phyloP scores from a whole-genome alignment of 2,329 filamentous ascomycete genomes.

The Madurella mycetomatis region DNA sequence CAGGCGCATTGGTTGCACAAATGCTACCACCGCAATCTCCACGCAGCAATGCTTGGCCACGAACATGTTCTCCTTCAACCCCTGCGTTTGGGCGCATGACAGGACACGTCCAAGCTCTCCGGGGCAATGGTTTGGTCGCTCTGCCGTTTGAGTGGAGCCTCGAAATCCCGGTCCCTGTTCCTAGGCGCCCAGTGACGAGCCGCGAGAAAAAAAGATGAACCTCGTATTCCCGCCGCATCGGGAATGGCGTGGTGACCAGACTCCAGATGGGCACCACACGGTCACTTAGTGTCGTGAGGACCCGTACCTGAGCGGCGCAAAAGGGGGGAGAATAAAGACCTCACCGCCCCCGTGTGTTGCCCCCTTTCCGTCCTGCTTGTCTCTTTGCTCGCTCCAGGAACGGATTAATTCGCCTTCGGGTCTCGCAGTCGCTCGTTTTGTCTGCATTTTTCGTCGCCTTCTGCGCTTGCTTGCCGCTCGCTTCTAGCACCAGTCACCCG shows the following conservation, averaged over 20 bases:
- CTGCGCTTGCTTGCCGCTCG: constrained; percentile 8
- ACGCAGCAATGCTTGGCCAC: not conserved
- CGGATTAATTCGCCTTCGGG: constrained; percentile 17
- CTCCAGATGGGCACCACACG: too few species aligned
- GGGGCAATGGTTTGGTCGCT: not conserved
- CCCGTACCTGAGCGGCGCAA: not conserved
- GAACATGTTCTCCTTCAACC: not conserved
- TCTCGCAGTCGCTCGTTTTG: constrained; percentile 20
- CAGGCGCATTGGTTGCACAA: not conserved
- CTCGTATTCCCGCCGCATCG: constrained; percentile 15
- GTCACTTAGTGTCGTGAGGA: not conserved
- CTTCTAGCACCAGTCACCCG: not conserved
- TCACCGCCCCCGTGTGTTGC: not conserved
- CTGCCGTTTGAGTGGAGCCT: constrained; percentile 7
- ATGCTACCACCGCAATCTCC: constrained; percentile 3
- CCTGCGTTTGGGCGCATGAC: not conserved
- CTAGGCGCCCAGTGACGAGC: not conserved
- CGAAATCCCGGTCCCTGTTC: not conserved
- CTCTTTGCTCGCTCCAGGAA: constrained; percentile 1
- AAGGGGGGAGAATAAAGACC: constrained; percentile 10
- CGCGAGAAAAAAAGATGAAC: not conserved
- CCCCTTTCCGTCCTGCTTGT: not conserved
- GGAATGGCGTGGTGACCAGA: constrained; percentile 1
- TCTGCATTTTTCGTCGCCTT: constrained; percentile 10
- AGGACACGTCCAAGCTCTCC: not conserved